phyloP scores from a whole-genome alignment of 345 rosid genomes.

The Brassica incana region DNA sequence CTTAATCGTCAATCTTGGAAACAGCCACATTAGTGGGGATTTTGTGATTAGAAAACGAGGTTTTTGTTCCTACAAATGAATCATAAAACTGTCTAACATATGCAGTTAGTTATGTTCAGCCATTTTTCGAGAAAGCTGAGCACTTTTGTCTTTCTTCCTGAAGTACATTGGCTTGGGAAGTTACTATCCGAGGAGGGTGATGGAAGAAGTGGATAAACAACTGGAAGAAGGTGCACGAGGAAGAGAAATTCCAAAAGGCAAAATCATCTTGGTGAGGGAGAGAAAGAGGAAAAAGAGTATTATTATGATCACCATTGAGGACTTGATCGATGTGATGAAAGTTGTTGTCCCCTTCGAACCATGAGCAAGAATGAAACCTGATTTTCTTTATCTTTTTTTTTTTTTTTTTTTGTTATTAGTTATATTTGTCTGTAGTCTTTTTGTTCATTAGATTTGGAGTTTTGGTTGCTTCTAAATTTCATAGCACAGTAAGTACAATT shows the following conservation, averaged over 20 bases:
- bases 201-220: constrained; percentile 7
- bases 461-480: neutral
- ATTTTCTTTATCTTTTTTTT: neutral
- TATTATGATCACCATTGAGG: constrained; percentile 46
- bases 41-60: neutral
- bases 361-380: neutral
- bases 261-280: constrained; percentile 21
- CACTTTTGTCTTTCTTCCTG: neutral
- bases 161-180: constrained; percentile 9
- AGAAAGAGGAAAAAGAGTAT: neutral
- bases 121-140: neutral
- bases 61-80: neutral
- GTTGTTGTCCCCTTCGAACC: neutral
- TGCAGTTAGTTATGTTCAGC: neutral
- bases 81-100: neutral
- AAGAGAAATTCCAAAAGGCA: constrained; percentile 56
- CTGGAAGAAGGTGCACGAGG: constrained; percentile 62
- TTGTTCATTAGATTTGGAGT: neutral
- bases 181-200: neutral
- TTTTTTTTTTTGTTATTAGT: no score
- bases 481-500: neutral
- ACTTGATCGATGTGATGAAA: neutral
- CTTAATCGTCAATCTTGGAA: neutral
- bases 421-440: no score
- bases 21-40: neutral